These are phyloP conservation scores for Myrica gale DNA, from an alignment of 306 rosid species.

Conservation along the genomic window DNA sequence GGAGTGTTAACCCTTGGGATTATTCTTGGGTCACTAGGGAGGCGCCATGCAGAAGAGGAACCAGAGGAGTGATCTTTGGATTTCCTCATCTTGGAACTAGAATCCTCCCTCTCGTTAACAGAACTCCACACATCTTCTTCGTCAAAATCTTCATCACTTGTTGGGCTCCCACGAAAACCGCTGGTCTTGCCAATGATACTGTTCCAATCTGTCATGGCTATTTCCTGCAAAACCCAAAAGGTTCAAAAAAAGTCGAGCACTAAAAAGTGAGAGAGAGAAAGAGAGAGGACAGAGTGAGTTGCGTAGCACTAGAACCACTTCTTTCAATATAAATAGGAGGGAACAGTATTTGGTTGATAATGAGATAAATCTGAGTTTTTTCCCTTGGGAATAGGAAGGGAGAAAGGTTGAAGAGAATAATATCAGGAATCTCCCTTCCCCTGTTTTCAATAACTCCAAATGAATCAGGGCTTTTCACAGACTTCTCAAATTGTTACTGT, in stretches of 20 bases:
- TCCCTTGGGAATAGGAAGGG: conserved; percentile 58
- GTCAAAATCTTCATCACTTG: conserved; percentile 49
- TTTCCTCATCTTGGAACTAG: conserved; percentile 27
- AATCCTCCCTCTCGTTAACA: conserved; percentile 32
- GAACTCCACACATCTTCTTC: conserved; percentile 64
- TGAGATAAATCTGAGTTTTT: conserved; percentile 34
- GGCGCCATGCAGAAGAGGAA: conserved; percentile 55
- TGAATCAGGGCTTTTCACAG: conserved; percentile 24
- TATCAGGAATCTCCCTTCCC: conserved; percentile 75
- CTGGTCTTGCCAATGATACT: conserved; percentile 31
- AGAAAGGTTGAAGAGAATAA: conserved; percentile 61
- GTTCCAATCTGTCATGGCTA: conserved; percentile 57
- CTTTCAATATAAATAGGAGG: conserved; percentile 33
- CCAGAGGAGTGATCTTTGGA: conserved; percentile 29
- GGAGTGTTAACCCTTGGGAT: conserved; percentile 45
- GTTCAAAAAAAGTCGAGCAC: conserved; percentile 3
- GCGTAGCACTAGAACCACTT: conserved; percentile 21
- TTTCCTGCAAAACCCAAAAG: conserved; percentile 26
- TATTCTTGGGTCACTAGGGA: conserved; percentile 43
- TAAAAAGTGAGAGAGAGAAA: conserved; percentile 11
- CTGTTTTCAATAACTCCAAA: conserved; percentile 43
- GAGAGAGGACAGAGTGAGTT: conserved; percentile 1
- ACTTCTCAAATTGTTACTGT: conserved; percentile 40
- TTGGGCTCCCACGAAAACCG: conserved; percentile 34
- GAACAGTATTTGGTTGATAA: conserved; percentile 20